Base-by-base conservation (phyloP, 345 rosid genomes). In the Populus pruinosa region DNA sequence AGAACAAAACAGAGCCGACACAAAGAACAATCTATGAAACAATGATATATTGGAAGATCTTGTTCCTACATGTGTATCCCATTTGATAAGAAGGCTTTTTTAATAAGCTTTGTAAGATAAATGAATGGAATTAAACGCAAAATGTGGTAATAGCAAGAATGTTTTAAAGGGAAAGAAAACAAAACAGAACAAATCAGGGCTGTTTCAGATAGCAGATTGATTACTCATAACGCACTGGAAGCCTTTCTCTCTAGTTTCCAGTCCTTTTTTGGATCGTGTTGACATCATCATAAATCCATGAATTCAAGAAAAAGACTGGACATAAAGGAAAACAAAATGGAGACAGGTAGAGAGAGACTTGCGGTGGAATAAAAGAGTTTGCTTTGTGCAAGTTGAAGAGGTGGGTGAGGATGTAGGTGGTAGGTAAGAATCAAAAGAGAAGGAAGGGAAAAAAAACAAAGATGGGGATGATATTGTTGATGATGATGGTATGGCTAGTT, bases 251-350 rank as follows among this genome's bases (percentile, higher is more conserved):
- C 67, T 67, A 27, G 12, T 47, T 71, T 61, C 69, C 44, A 14
- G 18, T 31, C 72, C 41, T 27, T 8, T 55, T 49, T 67, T 69
- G 66, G 77, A 39, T 39, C 49, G 70, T 84, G 79, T 61, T 69
- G 77, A 62, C 64, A 66, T 76, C 78, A 81, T 77, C 78, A 81
- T 63, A 67, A 77, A 31, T 78, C 78, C 89, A 87, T 87, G 86
- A 86, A 86, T 87, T 87, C 80, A 76, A 83, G 84, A 87, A 63
- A 44, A 88, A 85, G 44, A 64, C 67, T 64, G 21, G 8, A 23
- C 36, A 29, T 11, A 23, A 35, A 64, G 63, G 56, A 38, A 62
- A 64, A 38, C 25, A 38, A 75, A 10, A 17, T 16, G 38, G 31
- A 14, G 35, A 62, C n/a, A 35, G 21, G 67, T 38, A 33, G 69